phyloP scores from a whole-genome alignment of 805 yeast genomes.

The Pichia membranifaciens region DNA sequence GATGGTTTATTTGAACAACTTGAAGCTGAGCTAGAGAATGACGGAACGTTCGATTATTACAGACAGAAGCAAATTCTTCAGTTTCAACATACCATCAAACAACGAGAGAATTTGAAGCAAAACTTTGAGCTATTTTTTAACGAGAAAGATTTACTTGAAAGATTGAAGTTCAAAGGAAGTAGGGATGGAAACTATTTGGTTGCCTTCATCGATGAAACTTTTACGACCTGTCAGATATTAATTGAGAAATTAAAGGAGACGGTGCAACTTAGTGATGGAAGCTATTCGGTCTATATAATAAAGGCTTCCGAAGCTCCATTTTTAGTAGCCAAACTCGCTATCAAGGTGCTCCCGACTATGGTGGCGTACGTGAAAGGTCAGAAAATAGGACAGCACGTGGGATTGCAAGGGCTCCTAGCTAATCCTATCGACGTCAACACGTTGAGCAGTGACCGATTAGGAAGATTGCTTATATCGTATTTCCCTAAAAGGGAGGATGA shows the following conservation, averaged over 20 bases:
- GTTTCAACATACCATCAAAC: slow-evolving; percentile 29
- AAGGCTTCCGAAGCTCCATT: slow-evolving; percentile 65
- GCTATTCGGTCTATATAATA: not conserved
- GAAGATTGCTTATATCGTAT: not conserved
- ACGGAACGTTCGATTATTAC: slow-evolving; percentile 9
- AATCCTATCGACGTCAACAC: slow-evolving; percentile 2
- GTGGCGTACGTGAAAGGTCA: slow-evolving; percentile 54
- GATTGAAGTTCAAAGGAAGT: not conserved
- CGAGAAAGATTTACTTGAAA: not conserved
- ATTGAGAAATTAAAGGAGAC: slow-evolving; percentile 34
- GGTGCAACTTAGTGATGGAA: not conserved
- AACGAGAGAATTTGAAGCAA: slow-evolving; percentile 35
- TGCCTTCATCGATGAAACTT: slow-evolving; percentile 59
- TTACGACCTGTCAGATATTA: slow-evolving; percentile 57
- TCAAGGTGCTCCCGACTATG: slow-evolving; percentile 69
- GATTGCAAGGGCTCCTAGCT: slow-evolving; percentile 53
- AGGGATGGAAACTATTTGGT: slow-evolving; percentile 32
- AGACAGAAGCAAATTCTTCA: slow-evolving; percentile 2
- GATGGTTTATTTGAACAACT: slow-evolving; percentile 41
- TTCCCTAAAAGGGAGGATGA: slow-evolving; percentile 10
- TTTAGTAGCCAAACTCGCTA: slow-evolving; percentile 53
- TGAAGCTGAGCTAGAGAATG: slow-evolving; percentile 37
- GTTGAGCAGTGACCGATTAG: not conserved
- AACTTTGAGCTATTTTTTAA: not conserved
- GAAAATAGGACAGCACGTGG: slow-evolving; percentile 57